Evolutionary conservation across 371 early-diverging fungal species (phyloP).

Genomic region (Apophysomyces sp.): DNA sequence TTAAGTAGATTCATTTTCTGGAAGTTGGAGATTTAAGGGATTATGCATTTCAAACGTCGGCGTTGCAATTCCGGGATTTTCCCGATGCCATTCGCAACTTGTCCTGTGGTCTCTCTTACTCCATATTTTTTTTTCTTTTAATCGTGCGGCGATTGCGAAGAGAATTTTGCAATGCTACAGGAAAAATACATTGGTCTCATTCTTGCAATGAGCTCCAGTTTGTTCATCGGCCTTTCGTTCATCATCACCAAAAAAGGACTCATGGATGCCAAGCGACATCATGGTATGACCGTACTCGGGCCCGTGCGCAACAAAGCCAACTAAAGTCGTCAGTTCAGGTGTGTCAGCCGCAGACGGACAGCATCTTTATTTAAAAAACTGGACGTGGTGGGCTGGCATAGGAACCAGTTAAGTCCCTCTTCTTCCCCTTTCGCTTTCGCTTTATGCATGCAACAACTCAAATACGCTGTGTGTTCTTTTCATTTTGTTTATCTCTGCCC

Average conservation of each 20-base stretch:
- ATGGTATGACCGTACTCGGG: slow-evolving; percentile 15
- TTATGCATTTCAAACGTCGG: too few species aligned
- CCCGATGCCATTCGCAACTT: neutral
- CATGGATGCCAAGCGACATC: slow-evolving; percentile 13
- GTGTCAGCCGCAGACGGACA: slow-evolving; percentile 67
- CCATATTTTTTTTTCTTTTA: neutral
- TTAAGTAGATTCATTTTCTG: too few species aligned
- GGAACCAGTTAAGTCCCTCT: slow-evolving; percentile 76
- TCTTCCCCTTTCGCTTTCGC: slow-evolving; percentile 2
- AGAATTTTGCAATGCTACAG: slow-evolving; percentile 39
- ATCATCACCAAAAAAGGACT: slow-evolving; percentile 87
- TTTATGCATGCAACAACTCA: neutral
- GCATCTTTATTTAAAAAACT: slow-evolving; percentile 75
- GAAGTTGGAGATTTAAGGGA: too few species aligned
- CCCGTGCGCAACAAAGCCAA: slow-evolving; percentile 2
- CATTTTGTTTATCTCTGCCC: too few species aligned
- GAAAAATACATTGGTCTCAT: slow-evolving; percentile 85
- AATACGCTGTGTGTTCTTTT: neutral
- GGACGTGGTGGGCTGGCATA: slow-evolving; percentile 93
- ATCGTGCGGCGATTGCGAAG: neutral
- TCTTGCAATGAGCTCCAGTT: slow-evolving; percentile 78
- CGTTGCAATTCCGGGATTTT: too few species aligned
- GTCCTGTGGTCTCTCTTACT: neutral
- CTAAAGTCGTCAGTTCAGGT: slow-evolving; percentile 10
- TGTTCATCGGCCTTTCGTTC: slow-evolving; percentile 82